Evolutionary conservation across 2,329 filamentous ascomycete genomes (phyloP).

Genomic region (Colletotrichum sp.): DNA sequence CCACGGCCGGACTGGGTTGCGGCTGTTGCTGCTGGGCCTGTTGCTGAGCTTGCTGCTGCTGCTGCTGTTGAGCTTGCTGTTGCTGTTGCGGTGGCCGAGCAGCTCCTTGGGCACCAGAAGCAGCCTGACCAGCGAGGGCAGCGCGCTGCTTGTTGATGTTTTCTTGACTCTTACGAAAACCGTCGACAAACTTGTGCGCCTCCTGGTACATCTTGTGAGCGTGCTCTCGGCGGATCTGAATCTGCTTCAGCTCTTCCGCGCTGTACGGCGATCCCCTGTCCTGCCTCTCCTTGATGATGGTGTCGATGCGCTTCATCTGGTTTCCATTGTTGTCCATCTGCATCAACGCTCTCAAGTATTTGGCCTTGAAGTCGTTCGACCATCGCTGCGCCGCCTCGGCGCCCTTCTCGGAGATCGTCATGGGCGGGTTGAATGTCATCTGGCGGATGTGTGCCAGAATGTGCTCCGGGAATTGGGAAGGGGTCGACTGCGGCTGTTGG

Average conservation of each 20-base stretch:
- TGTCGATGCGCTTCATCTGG: constrained; percentile 48
- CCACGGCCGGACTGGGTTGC: constrained; percentile 23
- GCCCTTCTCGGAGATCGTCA: constrained; percentile 45
- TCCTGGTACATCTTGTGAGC: constrained; percentile 51
- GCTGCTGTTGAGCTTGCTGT: constrained; percentile 25
- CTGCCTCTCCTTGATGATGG: constrained; percentile 44
- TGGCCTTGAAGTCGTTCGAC: constrained; percentile 51
- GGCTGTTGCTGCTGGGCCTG: constrained; percentile 29
- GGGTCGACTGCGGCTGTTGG: constrained; percentile 27
- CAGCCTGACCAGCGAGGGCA: constrained; percentile 27
- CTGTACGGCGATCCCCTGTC: constrained; percentile 48
- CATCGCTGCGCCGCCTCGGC: constrained; percentile 51
- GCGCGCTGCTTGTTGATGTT: constrained; percentile 28
- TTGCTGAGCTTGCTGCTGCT: constrained; percentile 24
- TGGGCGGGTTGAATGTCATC: constrained; percentile 51
- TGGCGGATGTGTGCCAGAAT: constrained; percentile 53
- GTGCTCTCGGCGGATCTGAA: constrained; percentile 47
- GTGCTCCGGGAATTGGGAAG: constrained; percentile 41
- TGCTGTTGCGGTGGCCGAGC: constrained; percentile 21
- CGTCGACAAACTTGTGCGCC: constrained; percentile 52
- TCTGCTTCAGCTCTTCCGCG: constrained; percentile 52
- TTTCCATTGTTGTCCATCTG: constrained; percentile 52
- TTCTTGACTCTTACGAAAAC: constrained; percentile 51
- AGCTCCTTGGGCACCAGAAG: constrained; percentile 3
- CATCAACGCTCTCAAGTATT: constrained; percentile 53